A percentile compares a stretch with the other conserved stretches of the same genome.
Conservation (phyloP, 495 filamentous ascomycete species). For the Hypoxylon perforatum region DNA sequence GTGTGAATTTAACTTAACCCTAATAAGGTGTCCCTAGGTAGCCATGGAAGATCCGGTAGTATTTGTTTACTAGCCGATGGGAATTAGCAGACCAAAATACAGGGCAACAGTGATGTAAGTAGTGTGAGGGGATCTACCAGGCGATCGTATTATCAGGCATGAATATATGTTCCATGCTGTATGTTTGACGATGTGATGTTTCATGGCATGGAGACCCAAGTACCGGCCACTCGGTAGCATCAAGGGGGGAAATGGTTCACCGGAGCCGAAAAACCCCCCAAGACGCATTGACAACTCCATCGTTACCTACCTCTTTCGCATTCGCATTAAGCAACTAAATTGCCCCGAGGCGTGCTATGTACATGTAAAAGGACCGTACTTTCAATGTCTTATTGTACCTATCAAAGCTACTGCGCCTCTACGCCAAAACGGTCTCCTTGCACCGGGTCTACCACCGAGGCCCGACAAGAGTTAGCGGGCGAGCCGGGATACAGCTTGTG, state of each 20-base stretch:
- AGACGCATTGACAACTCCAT: too few species aligned
- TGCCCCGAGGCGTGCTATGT: not conserved
- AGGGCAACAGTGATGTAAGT: not conserved
- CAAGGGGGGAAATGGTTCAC: too few species aligned
- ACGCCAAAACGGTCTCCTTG: not conserved
- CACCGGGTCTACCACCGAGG: slow-evolving; percentile 9
- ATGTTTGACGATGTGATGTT: not conserved
- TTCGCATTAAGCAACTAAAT: not conserved
- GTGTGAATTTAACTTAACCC: too few species aligned
- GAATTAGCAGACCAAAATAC: too few species aligned
- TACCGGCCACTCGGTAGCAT: not conserved
- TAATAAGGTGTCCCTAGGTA: too few species aligned
- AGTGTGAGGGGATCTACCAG: not conserved
- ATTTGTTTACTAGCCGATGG: too few species aligned
- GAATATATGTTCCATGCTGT: not conserved
- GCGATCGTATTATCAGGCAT: not conserved
- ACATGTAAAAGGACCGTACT: slow-evolving; percentile 30
- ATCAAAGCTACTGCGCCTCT: slow-evolving; percentile 2
- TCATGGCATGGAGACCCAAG: not conserved
- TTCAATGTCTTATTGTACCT: slow-evolving; percentile 20
- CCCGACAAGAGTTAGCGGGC: slow-evolving; percentile 13
- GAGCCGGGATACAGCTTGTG: slow-evolving; percentile 14
- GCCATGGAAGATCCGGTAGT: too few species aligned
- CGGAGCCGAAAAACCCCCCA: too few species aligned
- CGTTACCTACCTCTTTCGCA: too few species aligned